phyloP scores from a whole-genome alignment of 2,329 filamentous ascomycete genomes.

The Penicillium sp. region DNA sequence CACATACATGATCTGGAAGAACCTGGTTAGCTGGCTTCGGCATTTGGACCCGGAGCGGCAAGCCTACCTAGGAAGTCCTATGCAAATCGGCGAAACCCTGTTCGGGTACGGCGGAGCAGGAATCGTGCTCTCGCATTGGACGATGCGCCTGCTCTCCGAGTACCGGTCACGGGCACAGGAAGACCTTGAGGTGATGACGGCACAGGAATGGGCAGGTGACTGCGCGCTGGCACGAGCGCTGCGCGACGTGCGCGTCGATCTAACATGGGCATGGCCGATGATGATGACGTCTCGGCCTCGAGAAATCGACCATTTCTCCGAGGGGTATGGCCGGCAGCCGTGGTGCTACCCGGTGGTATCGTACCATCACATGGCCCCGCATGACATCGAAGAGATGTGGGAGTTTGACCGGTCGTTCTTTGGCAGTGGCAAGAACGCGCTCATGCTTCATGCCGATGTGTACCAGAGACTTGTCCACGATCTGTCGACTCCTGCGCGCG shows the following conservation, averaged over 20 bases:
- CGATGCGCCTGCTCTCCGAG: slow-evolving; percentile 40
- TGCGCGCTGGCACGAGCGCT: slow-evolving; percentile 47
- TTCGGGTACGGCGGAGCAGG: slow-evolving; percentile 53
- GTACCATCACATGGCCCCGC: slow-evolving; percentile 47
- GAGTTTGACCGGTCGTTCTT: slow-evolving; percentile 49
- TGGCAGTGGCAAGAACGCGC: slow-evolving; percentile 48
- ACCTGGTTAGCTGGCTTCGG: slow-evolving; percentile 51
- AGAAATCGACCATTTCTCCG: slow-evolving; percentile 40
- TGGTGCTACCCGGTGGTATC: slow-evolving; percentile 50
- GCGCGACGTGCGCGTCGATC: slow-evolving; percentile 40
- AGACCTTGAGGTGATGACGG: slow-evolving; percentile 44
- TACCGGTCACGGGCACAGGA: slow-evolving; percentile 38
- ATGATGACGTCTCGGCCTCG: slow-evolving; percentile 39
- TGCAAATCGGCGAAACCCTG: slow-evolving; percentile 46
- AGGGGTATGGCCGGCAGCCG: slow-evolving; percentile 35
- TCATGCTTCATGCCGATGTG: slow-evolving; percentile 28
- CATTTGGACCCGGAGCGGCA: slow-evolving; percentile 45
- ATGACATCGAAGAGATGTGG: slow-evolving; percentile 43
- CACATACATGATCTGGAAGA: slow-evolving; percentile 53
- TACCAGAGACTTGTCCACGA: slow-evolving; percentile 26
- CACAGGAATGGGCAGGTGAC: slow-evolving; percentile 46
- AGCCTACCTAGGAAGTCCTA: slow-evolving; percentile 53
- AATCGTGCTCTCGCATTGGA: slow-evolving; percentile 49
- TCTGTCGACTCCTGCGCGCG: slow-evolving; percentile 8
- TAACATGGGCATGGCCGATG: slow-evolving; percentile 48